These are phyloP conservation scores for Entomortierella parvispora DNA, from an alignment of 192 early-diverging fungal species.

Conservation along the genomic window DNA sequence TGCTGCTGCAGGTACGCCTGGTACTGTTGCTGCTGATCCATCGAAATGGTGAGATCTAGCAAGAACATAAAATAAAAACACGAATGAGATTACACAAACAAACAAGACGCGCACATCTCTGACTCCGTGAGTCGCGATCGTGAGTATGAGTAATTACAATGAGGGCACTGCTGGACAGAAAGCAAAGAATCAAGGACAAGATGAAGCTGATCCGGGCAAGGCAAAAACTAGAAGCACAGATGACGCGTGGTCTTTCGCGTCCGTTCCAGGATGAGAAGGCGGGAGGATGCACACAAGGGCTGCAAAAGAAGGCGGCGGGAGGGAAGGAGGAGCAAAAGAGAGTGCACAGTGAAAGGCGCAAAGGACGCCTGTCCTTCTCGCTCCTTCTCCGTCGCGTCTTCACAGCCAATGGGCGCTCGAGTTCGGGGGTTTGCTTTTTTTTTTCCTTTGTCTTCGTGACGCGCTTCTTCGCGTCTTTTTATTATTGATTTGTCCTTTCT, in stretches of 20 bases:
- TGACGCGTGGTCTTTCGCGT: no score
- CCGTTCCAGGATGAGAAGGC: background rate
- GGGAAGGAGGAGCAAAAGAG: background rate
- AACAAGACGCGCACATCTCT: no score
- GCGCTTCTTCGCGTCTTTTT: background rate
- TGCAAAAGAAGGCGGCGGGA: background rate
- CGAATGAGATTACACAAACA: no score
- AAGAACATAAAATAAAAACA: no score
- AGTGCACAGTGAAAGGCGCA: background rate
- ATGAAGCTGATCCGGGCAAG: background rate
- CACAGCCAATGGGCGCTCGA: background rate
- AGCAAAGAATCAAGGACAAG: no score
- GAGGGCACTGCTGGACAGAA: no score
- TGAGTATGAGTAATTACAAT: background rate
- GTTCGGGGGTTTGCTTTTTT: no score
- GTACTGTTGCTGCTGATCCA: constrained; percentile 1
- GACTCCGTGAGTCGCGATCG: background rate
- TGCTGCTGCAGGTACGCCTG: constrained; percentile 2
- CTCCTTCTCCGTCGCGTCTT: no score
- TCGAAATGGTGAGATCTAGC: no score
- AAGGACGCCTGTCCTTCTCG: no score
- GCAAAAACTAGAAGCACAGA: background rate
- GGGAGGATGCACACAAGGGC: background rate
- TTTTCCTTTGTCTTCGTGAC: no score
- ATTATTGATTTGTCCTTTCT: background rate